phyloP scores from a whole-genome alignment of 768 basidiomycete genomes.

The Phanerodontia chrysosporium region DNA sequence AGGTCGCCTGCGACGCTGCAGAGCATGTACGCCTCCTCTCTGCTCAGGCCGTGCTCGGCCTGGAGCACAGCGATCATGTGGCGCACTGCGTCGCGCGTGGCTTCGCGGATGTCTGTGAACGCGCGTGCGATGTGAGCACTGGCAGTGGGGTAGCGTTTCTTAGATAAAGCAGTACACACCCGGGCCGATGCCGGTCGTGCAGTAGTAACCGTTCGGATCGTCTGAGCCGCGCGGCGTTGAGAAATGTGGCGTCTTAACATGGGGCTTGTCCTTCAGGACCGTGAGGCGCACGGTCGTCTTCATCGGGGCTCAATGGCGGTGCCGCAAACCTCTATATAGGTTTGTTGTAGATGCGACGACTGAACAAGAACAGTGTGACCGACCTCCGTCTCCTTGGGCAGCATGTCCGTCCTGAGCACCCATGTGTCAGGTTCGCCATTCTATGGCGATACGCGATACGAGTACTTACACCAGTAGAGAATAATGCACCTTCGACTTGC shows the following conservation, averaged over 20 bases:
- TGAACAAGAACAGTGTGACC: slow-evolving; percentile 15
- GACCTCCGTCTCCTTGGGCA: slow-evolving; percentile 64
- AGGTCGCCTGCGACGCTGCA: slow-evolving; percentile 59
- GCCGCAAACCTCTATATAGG: slow-evolving; percentile 29
- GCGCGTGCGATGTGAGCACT: neutral
- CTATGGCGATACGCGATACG: neutral
- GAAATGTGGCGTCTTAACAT: slow-evolving; percentile 58
- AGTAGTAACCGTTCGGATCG: slow-evolving; percentile 41
- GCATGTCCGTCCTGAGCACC: slow-evolving; percentile 57
- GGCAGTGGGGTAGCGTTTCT: neutral
- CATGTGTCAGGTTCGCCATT: neutral
- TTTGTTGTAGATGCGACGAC: neutral
- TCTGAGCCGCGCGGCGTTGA: slow-evolving; percentile 25
- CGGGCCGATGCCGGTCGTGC: slow-evolving; percentile 53
- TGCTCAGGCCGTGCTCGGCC: slow-evolving; percentile 37
- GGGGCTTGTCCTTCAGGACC: slow-evolving; percentile 51
- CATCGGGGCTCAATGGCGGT: slow-evolving; percentile 63
- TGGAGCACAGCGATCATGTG: slow-evolving; percentile 52
- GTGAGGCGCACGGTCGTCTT: slow-evolving; percentile 50
- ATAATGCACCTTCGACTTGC: slow-evolving; percentile 56
- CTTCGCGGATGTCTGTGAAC: slow-evolving; percentile 43
- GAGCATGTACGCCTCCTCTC: slow-evolving; percentile 55
- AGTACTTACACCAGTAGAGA: slow-evolving; percentile 52
- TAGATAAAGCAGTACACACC: slow-evolving; percentile 28
- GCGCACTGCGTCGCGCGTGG: slow-evolving; percentile 51